phyloP scores from a whole-genome alignment of 345 rosid species.

The Turnera subulata region DNA sequence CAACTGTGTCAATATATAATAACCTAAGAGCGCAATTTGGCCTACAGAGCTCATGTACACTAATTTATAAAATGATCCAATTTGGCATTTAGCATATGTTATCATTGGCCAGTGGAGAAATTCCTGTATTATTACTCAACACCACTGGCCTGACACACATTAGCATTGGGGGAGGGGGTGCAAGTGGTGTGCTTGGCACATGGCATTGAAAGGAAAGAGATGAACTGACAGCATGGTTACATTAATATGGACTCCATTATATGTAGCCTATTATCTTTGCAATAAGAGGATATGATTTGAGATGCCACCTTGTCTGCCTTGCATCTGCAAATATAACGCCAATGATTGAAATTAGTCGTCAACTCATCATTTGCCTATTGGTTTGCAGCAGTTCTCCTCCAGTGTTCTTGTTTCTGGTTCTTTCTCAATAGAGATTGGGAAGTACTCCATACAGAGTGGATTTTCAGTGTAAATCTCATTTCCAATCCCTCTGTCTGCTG shows the following conservation, averaged over 20 bases:
- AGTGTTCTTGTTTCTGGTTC: too few relatives aligned
- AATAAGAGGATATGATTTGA: too few relatives aligned
- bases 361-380: not conserved
- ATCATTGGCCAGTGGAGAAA: not conserved
- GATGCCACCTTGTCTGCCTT: too few relatives aligned
- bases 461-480: too few relatives aligned
- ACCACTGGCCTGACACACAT: not conserved
- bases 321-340: too few relatives aligned
- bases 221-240: not conserved
- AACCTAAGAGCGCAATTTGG: not conserved
- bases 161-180: not conserved
- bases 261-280: too few relatives aligned
- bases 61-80: not conserved
- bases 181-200: not conserved
- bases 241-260: too few relatives aligned
- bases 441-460: too few relatives aligned
- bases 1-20: too few relatives aligned
- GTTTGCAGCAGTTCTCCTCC: too few relatives aligned
- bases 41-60: not conserved
- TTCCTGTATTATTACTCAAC: not conserved
- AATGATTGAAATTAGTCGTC: slow-evolving; percentile 2
- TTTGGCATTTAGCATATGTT: not conserved
- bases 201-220: not conserved
- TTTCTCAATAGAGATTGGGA: too few relatives aligned
- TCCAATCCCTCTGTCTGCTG: too few relatives aligned